These are phyloP conservation scores for Trametes gibbosa DNA, from an alignment of 768 basidiomycete genomes.

Conservation along the genomic window DNA sequence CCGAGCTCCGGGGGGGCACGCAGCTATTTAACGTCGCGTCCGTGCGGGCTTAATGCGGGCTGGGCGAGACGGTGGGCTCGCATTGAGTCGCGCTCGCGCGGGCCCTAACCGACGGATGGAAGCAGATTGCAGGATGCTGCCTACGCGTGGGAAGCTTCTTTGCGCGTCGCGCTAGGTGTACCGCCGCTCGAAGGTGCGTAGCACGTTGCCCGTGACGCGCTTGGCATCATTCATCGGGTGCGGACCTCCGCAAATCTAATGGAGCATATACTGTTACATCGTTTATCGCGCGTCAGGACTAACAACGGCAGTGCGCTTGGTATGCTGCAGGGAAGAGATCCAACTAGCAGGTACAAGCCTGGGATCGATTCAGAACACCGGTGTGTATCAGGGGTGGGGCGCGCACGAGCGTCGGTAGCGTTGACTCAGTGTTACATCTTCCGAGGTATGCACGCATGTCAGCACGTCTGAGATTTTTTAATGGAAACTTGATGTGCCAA, in stretches of 20 bases:
- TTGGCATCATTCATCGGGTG: not conserved
- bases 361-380: no score
- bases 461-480: no score
- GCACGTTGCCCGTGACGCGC: not conserved
- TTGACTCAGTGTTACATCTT: no score
- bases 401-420: no score
- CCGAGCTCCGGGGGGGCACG: not conserved
- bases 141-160: not conserved
- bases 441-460: no score
- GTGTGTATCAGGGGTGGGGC: no score
- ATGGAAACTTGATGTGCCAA: no score
- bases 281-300: no score
- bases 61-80: not conserved
- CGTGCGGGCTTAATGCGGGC: constrained; percentile 8
- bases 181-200: not conserved
- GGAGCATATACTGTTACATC: no score
- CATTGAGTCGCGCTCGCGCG: not conserved
- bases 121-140: not conserved
- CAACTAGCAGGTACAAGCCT: no score
- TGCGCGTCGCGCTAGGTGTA: not conserved
- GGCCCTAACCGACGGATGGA: not conserved
- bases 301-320: no score
- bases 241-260: not conserved
- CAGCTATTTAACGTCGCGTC: not conserved
- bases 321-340: no score